phyloP scores from a whole-genome alignment of 2,329 filamentous ascomycete genomes.

The Cladosporium sp. region DNA sequence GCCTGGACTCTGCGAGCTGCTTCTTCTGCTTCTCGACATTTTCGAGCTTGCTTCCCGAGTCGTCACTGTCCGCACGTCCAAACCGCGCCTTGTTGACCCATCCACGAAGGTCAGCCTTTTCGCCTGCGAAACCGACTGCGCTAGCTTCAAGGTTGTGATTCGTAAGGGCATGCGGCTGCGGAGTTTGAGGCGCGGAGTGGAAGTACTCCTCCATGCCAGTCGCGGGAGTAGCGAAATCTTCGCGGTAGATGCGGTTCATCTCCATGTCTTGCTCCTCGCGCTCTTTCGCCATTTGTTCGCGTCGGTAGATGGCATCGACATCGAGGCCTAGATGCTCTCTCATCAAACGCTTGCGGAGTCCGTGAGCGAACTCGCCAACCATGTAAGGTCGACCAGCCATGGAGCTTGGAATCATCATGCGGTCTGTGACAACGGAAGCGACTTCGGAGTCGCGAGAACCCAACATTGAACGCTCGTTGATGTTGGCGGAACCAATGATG shows the following conservation, averaged over 20 bases:
- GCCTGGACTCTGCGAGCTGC: background rate
- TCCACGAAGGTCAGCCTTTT: conserved; percentile 14
- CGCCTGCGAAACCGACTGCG: conserved; percentile 14
- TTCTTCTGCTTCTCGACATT: conserved; percentile 11
- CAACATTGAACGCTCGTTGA: conserved; percentile 96
- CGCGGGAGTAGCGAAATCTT: conserved; percentile 17
- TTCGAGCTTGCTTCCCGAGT: background rate
- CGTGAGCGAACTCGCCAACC: conserved; percentile 89
- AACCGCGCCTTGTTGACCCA: conserved; percentile 13
- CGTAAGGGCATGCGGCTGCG: conserved; percentile 17
- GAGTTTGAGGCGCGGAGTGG: conserved; percentile 32
- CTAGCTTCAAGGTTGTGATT: conserved; percentile 23
- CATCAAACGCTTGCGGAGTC: conserved; percentile 89
- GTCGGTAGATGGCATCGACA: conserved; percentile 69
- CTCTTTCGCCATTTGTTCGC: conserved; percentile 28
- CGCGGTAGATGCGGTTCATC: conserved; percentile 34
- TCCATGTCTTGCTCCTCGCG: conserved; percentile 60
- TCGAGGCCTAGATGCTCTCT: conserved; percentile 94
- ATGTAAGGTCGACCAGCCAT: conserved; percentile 89
- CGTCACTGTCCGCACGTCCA: conserved; percentile 6
- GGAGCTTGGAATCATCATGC: conserved; percentile 83
- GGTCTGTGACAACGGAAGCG: conserved; percentile 85
- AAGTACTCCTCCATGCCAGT: conserved; percentile 21
- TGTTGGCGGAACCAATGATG: conserved; percentile 95
- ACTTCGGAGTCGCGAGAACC: conserved; percentile 89